Evolutionary conservation across 1,139 yeast species (phyloP), one percentile per base, ranked within the genome.

Genomic region (Pichia sp.): DNA sequence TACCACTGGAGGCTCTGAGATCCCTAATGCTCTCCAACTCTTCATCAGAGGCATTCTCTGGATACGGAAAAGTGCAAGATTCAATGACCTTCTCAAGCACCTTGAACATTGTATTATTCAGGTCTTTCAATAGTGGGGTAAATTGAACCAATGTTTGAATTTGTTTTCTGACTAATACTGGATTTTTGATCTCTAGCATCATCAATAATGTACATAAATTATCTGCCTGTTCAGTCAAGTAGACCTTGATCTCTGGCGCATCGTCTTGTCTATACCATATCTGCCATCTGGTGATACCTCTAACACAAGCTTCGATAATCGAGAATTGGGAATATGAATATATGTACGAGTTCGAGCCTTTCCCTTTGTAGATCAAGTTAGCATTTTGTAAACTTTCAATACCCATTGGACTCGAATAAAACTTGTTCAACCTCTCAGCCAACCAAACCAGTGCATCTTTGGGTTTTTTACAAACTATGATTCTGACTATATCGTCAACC

Each of bases 211-310:
- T 85, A 49, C 96, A 90, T 63, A 95, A 76, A 26, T 76, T 78
- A 63, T 89, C 95, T 23, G 90, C 85, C 55, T 85, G 77, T 10
- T 73, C 72, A 55, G 85, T 75, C 45, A 93, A 74, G 25, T 78
- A 71, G 46, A 73, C 78, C 54, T 83, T 76, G 39, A 80, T 78
- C 18, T 72, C 74, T 39, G 80, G 81, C 58, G 81, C 81, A 62
- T 88, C 95, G 3, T 78, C 78, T 23, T 73, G 75, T 3, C 72
- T 73, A 63, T 89, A 90, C 96, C 97, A 91, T 28, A 90, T 85
- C 62, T 90, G 83, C 98, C 99, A 93, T 63, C 99, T 79, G n/a
- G 95, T 83, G 39, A 95, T 85, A 40, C 99, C 99, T 57, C 96
- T 79, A 30, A 93, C 80, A 59, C 95, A 85, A 42, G 96, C 86